phyloP scores from a whole-genome alignment of 345 rosid species.

The Eutrema yunnanense region DNA sequence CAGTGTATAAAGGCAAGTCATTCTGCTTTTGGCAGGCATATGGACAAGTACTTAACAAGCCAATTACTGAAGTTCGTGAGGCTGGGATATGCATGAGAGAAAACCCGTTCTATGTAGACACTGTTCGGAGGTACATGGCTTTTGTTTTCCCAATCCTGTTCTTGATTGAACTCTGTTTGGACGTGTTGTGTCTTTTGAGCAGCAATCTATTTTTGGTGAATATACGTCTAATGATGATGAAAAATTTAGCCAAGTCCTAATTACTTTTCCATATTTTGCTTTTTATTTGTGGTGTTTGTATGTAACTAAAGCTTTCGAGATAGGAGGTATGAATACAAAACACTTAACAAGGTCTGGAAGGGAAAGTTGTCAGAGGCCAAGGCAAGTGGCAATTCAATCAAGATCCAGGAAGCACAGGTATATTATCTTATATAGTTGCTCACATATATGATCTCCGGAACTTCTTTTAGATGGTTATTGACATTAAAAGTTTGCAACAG shows the following conservation, averaged over 20 bases:
- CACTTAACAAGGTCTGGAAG: constrained; percentile 96
- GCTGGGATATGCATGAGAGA: constrained; percentile 99
- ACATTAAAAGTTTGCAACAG: constrained; percentile 41
- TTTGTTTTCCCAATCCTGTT: constrained; percentile 13
- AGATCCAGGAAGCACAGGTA: constrained; percentile 98
- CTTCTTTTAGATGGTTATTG: constrained; percentile 3
- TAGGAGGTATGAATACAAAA: constrained; percentile 96
- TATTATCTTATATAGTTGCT: constrained; percentile 3
- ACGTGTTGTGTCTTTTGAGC: not conserved
- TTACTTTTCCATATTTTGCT: not conserved
- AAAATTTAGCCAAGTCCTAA: not conserved
- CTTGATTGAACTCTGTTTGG: constrained; percentile 4
- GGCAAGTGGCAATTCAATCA: constrained; percentile 85
- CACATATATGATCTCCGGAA: not conserved
- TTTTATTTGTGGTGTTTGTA: constrained; percentile 10
- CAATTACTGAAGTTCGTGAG: constrained; percentile 88
- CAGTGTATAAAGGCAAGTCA: constrained; percentile 12
- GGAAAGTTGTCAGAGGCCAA: constrained; percentile 96
- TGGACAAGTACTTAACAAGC: constrained; percentile 77
- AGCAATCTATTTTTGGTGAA: constrained; percentile 4
- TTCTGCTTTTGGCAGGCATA: constrained; percentile 53
- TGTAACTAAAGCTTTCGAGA: constrained; percentile 74
- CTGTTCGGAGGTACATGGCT: constrained; percentile 78
- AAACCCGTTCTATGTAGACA: constrained; percentile 88
- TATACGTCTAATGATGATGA: not conserved